Conservation (phyloP, 1,284 basidiomycete species). For the Phenoliferia sp. region DNA sequence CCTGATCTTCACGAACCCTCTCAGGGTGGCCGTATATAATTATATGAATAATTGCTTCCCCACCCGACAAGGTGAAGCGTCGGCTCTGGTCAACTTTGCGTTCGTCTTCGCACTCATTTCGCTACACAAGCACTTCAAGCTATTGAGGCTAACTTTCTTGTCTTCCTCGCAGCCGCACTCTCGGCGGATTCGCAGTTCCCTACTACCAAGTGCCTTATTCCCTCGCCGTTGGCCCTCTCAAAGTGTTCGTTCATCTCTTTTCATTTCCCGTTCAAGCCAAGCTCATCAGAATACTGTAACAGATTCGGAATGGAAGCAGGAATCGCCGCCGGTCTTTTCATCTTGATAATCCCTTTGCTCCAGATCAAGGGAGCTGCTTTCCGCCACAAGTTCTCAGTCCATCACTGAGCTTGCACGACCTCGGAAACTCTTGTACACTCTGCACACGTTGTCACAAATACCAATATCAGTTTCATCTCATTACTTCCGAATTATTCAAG, state of each 20-base stretch:
- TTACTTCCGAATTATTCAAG: too few relatives aligned
- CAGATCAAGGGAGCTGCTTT: constrained; percentile 51
- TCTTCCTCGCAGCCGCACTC: not conserved
- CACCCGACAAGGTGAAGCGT: constrained; percentile 53
- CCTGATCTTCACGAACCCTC: not conserved
- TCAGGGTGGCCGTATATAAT: constrained; percentile 7
- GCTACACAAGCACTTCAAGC: not conserved
- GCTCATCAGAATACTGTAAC: constrained; percentile 41
- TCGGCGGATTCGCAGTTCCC: constrained; percentile 52
- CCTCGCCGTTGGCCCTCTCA: not conserved
- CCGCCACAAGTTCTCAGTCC: constrained; percentile 36
- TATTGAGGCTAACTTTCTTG: too few relatives aligned
- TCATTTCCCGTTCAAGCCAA: not conserved
- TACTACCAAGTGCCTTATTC: constrained; percentile 53
- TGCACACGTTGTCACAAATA: too few relatives aligned
- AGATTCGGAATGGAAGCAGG: constrained; percentile 59
- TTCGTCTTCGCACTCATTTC: constrained; percentile 30
- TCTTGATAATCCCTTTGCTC: constrained; percentile 52
- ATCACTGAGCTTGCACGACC: not conserved
- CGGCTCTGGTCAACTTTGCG: constrained; percentile 58
- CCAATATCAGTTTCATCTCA: too few relatives aligned
- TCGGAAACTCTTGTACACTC: too few relatives aligned
- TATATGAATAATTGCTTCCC: constrained; percentile 52
- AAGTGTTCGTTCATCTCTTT: not conserved
- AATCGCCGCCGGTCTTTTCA: constrained; percentile 53